Conservation (phyloP, 208 protist species). For the Wallacemonas sp. region DNA sequence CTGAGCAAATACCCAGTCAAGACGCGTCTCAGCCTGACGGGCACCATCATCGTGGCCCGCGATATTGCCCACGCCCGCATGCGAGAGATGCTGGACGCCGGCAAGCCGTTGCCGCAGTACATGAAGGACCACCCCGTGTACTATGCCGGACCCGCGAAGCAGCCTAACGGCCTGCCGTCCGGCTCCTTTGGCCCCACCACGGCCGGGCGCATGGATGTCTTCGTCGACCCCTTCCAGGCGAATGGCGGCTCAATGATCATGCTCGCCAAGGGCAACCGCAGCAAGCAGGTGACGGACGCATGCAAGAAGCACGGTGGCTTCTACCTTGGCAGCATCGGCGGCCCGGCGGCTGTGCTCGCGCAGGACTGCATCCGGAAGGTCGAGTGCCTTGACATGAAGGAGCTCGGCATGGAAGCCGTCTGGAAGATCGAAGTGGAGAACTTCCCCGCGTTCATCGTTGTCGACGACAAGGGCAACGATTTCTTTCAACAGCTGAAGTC, state of each 20-base stretch:
- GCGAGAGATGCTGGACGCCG: constrained; percentile 85
- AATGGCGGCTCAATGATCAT: constrained; percentile 91
- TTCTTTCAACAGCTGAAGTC: constrained; percentile 91
- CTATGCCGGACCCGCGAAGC: constrained; percentile 98
- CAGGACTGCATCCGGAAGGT: constrained; percentile 93
- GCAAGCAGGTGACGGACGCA: constrained; percentile 85
- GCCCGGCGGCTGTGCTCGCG: constrained; percentile 95
- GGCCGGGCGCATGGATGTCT: constrained; percentile 95
- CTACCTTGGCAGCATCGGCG: constrained; percentile 97
- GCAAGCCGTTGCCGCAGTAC: constrained; percentile 92
- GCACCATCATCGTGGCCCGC: constrained; percentile 96
- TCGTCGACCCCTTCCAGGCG: constrained; percentile 94
- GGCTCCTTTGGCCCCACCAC: constrained; percentile 97
- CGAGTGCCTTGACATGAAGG: constrained; percentile 89
- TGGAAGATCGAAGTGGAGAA: constrained; percentile 96
- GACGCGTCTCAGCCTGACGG: constrained; percentile 93
- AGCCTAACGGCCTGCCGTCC: constrained; percentile 90
- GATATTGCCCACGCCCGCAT: constrained; percentile 97
- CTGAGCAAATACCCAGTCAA: constrained; percentile 90
- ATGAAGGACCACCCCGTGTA: constrained; percentile 96
- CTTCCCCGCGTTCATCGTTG: constrained; percentile 97
- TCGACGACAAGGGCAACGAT: constrained; percentile 98
- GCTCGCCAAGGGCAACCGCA: constrained; percentile 97
- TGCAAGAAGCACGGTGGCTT: constrained; percentile 97
- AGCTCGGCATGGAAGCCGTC: constrained; percentile 92